phyloP scores from a whole-genome alignment of 441 rosid species.

The Monsonia emarginata region DNA sequence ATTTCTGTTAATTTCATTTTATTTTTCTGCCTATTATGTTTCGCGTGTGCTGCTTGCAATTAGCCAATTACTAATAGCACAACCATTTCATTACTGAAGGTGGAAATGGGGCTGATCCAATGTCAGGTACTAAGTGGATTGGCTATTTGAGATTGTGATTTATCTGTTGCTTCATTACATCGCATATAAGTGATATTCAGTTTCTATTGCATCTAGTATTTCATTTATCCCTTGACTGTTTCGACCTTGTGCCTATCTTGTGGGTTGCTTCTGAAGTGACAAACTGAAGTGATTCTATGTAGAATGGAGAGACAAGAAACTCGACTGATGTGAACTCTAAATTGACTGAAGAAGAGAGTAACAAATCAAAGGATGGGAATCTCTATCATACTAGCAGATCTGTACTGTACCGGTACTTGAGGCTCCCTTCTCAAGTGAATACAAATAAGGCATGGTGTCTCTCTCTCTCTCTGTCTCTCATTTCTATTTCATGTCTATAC shows the following conservation, averaged over 20 bases:
- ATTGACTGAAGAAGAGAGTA: constrained; percentile 70
- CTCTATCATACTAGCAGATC: constrained; percentile 76
- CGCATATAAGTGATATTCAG: not conserved
- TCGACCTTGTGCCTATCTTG: not conserved
- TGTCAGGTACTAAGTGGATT: not conserved
- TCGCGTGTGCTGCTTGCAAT: not conserved
- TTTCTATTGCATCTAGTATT: not conserved
- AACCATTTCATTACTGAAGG: not conserved
- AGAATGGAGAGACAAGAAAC: constrained; percentile 71
- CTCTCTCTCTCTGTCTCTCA: too few relatives aligned
- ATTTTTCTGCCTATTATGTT: not conserved
- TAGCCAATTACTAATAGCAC: too few relatives aligned
- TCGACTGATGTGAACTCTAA: constrained; percentile 83
- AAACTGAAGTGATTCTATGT: constrained; percentile 10
- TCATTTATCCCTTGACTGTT: not conserved
- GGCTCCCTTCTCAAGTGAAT: too few relatives aligned
- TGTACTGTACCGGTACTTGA: constrained; percentile 72
- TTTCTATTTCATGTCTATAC: too few relatives aligned
- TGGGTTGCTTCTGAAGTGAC: not conserved
- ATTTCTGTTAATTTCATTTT: not conserved
- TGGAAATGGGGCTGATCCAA: not conserved
- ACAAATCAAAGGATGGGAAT: constrained; percentile 90
- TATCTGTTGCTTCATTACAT: not conserved
- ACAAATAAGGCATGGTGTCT: too few relatives aligned
- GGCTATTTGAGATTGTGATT: not conserved